A percentile compares a stretch with the other conserved stretches of the same genome.
phyloP scores from a whole-genome alignment of 352 stramenopile species.

The Pelagophyceae sp. region DNA sequence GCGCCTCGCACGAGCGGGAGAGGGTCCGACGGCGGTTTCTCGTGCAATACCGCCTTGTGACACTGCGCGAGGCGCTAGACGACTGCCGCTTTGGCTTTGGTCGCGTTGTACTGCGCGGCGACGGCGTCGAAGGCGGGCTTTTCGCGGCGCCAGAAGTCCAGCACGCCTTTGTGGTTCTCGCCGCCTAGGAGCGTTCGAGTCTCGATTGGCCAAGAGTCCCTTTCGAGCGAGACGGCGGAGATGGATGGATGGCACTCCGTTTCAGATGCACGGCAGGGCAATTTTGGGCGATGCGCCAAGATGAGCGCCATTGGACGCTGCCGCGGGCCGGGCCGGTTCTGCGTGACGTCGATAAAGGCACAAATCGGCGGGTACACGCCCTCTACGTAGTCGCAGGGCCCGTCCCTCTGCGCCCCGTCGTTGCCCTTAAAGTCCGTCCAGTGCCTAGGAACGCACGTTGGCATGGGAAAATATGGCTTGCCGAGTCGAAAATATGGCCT shows the following conservation, averaged over 20 bases:
- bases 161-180: conserved; percentile 34
- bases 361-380: not conserved
- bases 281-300: not conserved
- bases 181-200: conserved; percentile 23
- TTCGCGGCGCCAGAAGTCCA: conserved; percentile 35
- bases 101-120: conserved; percentile 23
- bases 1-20: no score
- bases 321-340: conserved; percentile 21
- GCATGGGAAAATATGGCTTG: no score
- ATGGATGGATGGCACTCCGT: no score
- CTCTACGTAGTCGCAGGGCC: conserved; percentile 16
- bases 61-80: no score
- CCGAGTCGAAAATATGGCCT: no score
- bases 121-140: conserved; percentile 30
- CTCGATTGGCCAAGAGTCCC: no score
- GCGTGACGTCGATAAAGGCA: conserved; percentile 29
- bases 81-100: no score
- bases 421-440: conserved; percentile 24
- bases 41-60: no score
- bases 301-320: not conserved
- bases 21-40: no score
- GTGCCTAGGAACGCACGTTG: no score
- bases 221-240: no score
- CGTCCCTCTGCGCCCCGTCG: not conserved
- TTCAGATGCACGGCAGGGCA: no score